phyloP scores from a whole-genome alignment of 2,329 filamentous ascomycete genomes.

The Colletotrichum acutatum region DNA sequence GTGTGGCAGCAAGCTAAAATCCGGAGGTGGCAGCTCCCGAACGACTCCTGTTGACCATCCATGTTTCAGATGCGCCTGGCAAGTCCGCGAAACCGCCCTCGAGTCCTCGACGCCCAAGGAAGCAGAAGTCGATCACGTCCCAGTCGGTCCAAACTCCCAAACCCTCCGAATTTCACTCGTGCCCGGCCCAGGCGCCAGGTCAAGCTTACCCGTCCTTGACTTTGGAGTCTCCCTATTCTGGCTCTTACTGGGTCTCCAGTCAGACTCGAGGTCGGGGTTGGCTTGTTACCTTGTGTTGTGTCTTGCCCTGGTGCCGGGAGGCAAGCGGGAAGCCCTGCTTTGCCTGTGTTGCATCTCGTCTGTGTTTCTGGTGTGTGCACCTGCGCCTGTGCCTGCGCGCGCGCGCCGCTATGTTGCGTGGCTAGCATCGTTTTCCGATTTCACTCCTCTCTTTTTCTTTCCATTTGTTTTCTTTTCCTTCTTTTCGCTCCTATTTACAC shows the following conservation, averaged over 20 bases:
- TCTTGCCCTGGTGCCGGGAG: constrained; percentile 18
- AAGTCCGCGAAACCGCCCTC: constrained; percentile 32
- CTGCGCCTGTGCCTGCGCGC: constrained; percentile 8
- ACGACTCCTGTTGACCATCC: constrained; percentile 35
- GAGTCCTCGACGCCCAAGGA: constrained; percentile 31
- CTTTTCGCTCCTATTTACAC: not conserved
- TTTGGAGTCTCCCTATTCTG: not conserved
- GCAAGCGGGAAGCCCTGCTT: constrained; percentile 31
- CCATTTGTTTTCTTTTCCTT: not conserved
- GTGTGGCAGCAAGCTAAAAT: constrained; percentile 34
- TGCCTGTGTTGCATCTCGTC: constrained; percentile 32
- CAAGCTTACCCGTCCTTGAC: constrained; percentile 23
- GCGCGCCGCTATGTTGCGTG: constrained; percentile 7
- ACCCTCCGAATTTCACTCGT: constrained; percentile 34
- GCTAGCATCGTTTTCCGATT: constrained; percentile 22
- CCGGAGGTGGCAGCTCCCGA: constrained; percentile 47
- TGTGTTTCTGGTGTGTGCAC: constrained; percentile 34
- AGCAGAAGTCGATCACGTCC: constrained; percentile 40
- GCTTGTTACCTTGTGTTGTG: constrained; percentile 31
- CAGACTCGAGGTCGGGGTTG: constrained; percentile 18
- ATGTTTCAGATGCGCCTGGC: constrained; percentile 36
- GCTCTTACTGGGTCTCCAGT: no score
- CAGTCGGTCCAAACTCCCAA: constrained; percentile 40
- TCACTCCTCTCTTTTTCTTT: constrained; percentile 3
- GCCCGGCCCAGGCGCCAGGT: constrained; percentile 32